Percentiles rank a stretch among this genome's conserved stretches.
phyloP scores from a whole-genome alignment of 164 flowering plant genomes.

The Brasenia schreberi region DNA sequence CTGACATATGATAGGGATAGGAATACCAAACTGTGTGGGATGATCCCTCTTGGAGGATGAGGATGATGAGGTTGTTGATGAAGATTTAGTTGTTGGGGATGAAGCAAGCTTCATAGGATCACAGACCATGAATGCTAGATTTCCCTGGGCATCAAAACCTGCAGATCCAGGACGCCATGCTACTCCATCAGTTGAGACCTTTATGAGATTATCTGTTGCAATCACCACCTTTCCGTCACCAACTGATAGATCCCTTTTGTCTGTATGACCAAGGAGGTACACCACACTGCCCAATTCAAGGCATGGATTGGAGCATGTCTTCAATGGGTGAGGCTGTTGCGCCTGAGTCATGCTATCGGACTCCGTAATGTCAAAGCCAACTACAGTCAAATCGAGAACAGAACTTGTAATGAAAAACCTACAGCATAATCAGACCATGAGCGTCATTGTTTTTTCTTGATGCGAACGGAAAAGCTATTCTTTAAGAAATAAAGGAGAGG shows the following conservation, averaged over 20 bases:
- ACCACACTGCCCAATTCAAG: slow-evolving; percentile 73
- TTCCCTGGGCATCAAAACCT: slow-evolving; percentile 88
- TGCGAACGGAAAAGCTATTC: no score
- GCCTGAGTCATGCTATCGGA: slow-evolving; percentile 47
- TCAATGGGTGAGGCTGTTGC: slow-evolving; percentile 69
- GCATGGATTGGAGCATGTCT: slow-evolving; percentile 63
- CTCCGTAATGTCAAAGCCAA: slow-evolving; percentile 70
- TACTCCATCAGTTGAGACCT: slow-evolving; percentile 73
- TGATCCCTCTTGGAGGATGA: slow-evolving; percentile 71
- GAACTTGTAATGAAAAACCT: slow-evolving; percentile 96
- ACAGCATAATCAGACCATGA: slow-evolving; percentile 12
- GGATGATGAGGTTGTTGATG: slow-evolving; percentile 67
- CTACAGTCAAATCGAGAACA: slow-evolving; percentile 88
- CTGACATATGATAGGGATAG: slow-evolving; percentile 78
- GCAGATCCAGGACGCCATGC: slow-evolving; percentile 91
- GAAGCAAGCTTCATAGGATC: slow-evolving; percentile 99
- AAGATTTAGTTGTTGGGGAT: slow-evolving; percentile 67
- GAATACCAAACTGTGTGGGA: slow-evolving; percentile 88
- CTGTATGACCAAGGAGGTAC: slow-evolving; percentile 69
- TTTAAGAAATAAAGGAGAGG: no score
- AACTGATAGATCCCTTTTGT: slow-evolving; percentile 46
- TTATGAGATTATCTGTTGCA: slow-evolving; percentile 95
- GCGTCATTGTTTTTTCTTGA: no score
- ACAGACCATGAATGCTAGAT: slow-evolving; percentile 97
- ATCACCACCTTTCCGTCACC: slow-evolving; percentile 96